Base-by-base conservation (phyloP, 768 basidiomycete species). In the Mycena olivaceomarginata region DNA sequence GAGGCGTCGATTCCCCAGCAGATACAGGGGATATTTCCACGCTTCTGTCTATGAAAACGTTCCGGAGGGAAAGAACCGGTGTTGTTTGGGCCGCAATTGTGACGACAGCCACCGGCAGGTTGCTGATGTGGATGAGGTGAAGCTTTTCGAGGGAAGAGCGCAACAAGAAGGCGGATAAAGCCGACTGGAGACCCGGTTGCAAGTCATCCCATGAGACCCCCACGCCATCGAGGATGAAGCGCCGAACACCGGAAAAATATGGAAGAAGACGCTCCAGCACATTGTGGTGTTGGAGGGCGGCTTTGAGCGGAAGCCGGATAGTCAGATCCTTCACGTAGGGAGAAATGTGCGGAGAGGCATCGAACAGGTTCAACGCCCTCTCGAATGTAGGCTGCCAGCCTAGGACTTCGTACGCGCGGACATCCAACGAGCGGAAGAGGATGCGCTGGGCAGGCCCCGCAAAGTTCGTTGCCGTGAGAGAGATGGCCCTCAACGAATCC, bases 361-460 rank as follows among this genome's bases (percentile, higher is more conserved):
- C 11, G 45, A 66, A 25, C 15, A 46, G 25, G 4, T 37, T 48
- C 25, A 31, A 25, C 20, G 22, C n/a, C 8, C 65, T 40, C 9
- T 22, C 41, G 31, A 64, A 25, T 7, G 63, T 25, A 2, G 39
- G 60, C 15, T 18, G 16, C 31, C 60, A 65, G 7, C 67, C 67
- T 2, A n/a, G 63, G 41, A 18, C 43, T 5, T 43, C 1, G 51
- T 41, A 8, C 20, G 22, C 41, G 10, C 62, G 20, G 7, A 70
- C 4, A 13, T 20, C 69, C 69, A 70, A 20, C 15, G 69, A 25
- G 5, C 59, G 56, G 31, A 70, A 70, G 6, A 70, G 20, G 22
- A 60, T 8, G 43, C 69, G 69, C 25, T 70, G 69, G 6, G 69
- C 57, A 7, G 69, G 69, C 5, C 56, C 69, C 15, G 59, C 45